Evolutionary conservation across 495 filamentous ascomycete species (phyloP).

Genomic region (Lentithecium fluviatile): DNA sequence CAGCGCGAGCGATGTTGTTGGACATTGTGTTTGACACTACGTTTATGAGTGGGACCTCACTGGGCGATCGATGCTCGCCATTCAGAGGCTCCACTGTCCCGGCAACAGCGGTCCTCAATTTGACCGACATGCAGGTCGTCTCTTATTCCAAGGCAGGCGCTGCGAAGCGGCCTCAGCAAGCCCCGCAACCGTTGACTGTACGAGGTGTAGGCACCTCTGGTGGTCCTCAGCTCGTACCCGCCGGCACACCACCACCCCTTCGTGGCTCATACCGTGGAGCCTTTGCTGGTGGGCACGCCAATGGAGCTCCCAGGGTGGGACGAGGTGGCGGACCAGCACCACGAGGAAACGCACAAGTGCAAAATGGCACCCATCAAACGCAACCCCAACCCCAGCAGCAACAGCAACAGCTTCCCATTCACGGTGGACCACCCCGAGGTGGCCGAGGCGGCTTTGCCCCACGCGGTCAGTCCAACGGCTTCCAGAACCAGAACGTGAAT

Average conservation of each 20-base stretch:
- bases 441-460: slow-evolving; percentile 41
- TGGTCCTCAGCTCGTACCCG: slow-evolving; percentile 64
- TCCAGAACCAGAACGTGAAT: slow-evolving; percentile 18
- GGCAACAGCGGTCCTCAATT: slow-evolving; percentile 77
- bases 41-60: slow-evolving; percentile 93
- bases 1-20: slow-evolving; percentile 72
- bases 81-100: slow-evolving; percentile 95
- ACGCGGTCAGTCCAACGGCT: slow-evolving; percentile 29
- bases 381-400: slow-evolving; percentile 35
- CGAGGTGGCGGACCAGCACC: slow-evolving; percentile 31
- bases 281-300: slow-evolving; percentile 48
- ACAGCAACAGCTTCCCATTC: slow-evolving; percentile 35
- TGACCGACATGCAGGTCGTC: slow-evolving; percentile 77
- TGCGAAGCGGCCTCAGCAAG: slow-evolving; percentile 51
- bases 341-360: slow-evolving; percentile 5
- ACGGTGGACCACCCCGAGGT: slow-evolving; percentile 21
- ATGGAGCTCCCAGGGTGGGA: slow-evolving; percentile 6
- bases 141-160: slow-evolving; percentile 67
- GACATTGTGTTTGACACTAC: slow-evolving; percentile 91
- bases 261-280: slow-evolving; percentile 72
- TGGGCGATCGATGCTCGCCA: slow-evolving; percentile 86
- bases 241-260: slow-evolving; percentile 65
- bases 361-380: slow-evolving; percentile 17
- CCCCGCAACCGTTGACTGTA: slow-evolving; percentile 58
- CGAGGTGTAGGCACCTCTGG: slow-evolving; percentile 51